A percentile compares a stretch with the other conserved stretches of the same genome.
Conservation (phyloP, 169 alveolate species). For the Plasmodium yoelii region DNA sequence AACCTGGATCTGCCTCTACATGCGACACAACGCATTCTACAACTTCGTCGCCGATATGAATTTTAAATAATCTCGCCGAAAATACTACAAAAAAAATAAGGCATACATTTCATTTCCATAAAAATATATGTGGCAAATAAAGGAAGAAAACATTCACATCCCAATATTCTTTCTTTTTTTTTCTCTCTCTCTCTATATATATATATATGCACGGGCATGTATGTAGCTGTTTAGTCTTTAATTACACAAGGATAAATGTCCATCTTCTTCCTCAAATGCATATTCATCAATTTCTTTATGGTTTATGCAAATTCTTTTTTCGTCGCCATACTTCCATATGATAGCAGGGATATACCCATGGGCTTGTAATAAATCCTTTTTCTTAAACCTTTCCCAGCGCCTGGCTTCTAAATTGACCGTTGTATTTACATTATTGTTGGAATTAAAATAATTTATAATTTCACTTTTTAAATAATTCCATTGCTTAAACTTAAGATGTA, state of each 20-base stretch:
- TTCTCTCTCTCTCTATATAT: neutral
- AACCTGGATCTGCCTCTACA: slow-evolving; percentile 86
- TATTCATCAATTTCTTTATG: slow-evolving; percentile 77
- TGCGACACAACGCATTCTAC: slow-evolving; percentile 85
- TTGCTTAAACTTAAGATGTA: slow-evolving; percentile 56
- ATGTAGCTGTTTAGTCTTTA: neutral
- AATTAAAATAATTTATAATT: slow-evolving; percentile 43
- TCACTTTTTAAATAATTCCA: slow-evolving; percentile 63
- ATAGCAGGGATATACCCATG: slow-evolving; percentile 84
- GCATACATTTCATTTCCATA: neutral
- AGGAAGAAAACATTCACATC: neutral
- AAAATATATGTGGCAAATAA: neutral
- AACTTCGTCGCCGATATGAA: slow-evolving; percentile 71
- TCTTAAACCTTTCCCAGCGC: slow-evolving; percentile 72
- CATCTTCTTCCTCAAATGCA: slow-evolving; percentile 90
- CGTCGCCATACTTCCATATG: slow-evolving; percentile 80
- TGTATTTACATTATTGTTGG: slow-evolving; percentile 43
- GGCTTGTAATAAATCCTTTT: slow-evolving; percentile 63
- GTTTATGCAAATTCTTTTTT: slow-evolving; percentile 79
- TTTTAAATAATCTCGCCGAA: slow-evolving; percentile 85
- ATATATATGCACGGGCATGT: neutral
- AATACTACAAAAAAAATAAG: slow-evolving; percentile 71
- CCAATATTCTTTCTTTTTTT: too few relatives aligned
- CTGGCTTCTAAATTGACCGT: slow-evolving; percentile 49
- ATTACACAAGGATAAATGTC: slow-evolving; percentile 86